Base-by-base conservation (phyloP, 257 asterid genomes). In the Solanum peruvianum region DNA sequence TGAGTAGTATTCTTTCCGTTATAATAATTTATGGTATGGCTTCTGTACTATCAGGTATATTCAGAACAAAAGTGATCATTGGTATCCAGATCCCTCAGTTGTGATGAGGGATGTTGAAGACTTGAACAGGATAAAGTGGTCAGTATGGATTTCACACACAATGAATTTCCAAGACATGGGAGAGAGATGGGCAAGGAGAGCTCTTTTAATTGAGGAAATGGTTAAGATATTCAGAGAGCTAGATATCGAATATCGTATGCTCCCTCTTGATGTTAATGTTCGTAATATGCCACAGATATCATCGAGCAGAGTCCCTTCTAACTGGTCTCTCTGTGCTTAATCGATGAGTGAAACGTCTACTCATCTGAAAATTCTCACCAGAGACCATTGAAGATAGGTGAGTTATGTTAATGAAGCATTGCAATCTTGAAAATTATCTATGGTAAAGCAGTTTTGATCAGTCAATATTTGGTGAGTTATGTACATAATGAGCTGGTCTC, bases 81-180 rank as follows among this genome's bases (percentile, higher is more conserved):
- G 99, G 99, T 90, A 95, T 75, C 94, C 96, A 3, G 92, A 90
- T 15, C 99, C 99, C 1, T 37, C 86, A 91, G 86, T 96, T 35
- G 98, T 97, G n/a, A 89, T 94, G 95, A 93, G 97, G 80, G 98
- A 97, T 56, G 90, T 97, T 39, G 98, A 93, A 90, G 99, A 97
- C 91, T 81, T 96, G 97, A 97, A 97, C 93, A 69, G 93, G 90
- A 70, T 97, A 91, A 95, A 91, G 89, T 94, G 94, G 91, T 95
- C 99, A 0, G 45, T 93, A 10, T 96, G 99, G 98, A 93, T 88
- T 31, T 88, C 93, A 0, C 99, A 97, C 92, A 94, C 82, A 29
- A 97, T 97, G 93, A 97, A 97, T 89, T 90, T 87, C 86, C 98
- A 97, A 86, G 96, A 97, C 89, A 97, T 97, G 98, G 97, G 98